These are phyloP conservation scores for Talaromyces wortmannii DNA, from an alignment of 495 filamentous ascomycete species.

Conservation along the genomic window DNA sequence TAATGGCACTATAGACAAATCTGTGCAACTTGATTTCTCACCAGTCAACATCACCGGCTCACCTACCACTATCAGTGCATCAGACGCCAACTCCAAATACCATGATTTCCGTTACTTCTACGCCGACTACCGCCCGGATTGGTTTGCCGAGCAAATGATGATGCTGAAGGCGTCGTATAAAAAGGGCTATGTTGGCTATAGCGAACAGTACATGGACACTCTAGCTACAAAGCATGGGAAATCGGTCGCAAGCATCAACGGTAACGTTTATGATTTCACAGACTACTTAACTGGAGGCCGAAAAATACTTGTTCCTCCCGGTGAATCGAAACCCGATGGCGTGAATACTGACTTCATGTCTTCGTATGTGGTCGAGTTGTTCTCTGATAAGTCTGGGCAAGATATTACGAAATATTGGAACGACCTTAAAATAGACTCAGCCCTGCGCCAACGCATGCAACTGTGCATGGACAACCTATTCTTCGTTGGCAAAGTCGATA, in stretches of 20 bases:
- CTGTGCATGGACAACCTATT: constrained; percentile 92
- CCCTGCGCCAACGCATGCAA: constrained; percentile 60
- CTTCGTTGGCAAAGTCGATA: constrained; percentile 89
- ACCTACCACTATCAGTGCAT: constrained; percentile 52
- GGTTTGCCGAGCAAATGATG: constrained; percentile 83
- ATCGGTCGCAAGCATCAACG: constrained; percentile 72
- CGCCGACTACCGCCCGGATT: constrained; percentile 77
- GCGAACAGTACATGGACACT: constrained; percentile 64
- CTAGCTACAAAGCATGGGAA: constrained; percentile 53
- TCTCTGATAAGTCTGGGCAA: constrained; percentile 64
- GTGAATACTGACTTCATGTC: constrained; percentile 80
- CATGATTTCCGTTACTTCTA: constrained; percentile 89
- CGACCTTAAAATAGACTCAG: constrained; percentile 47
- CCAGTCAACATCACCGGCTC: constrained; percentile 66
- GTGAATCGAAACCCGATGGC: constrained; percentile 35
- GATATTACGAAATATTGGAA: constrained; percentile 86
- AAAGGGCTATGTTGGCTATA: constrained; percentile 86
- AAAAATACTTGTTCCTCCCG: constrained; percentile 44
- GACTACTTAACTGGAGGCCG: constrained; percentile 76
- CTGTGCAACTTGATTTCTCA: constrained; percentile 75
- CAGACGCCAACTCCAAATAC: constrained; percentile 70
- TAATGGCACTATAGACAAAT: constrained; percentile 55
- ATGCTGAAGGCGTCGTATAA: constrained; percentile 70
- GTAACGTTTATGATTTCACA: constrained; percentile 85
- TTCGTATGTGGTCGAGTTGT: constrained; percentile 62